Evolutionary conservation across 345 rosid genomes (phyloP).

Genomic region (Punica granatum): DNA sequence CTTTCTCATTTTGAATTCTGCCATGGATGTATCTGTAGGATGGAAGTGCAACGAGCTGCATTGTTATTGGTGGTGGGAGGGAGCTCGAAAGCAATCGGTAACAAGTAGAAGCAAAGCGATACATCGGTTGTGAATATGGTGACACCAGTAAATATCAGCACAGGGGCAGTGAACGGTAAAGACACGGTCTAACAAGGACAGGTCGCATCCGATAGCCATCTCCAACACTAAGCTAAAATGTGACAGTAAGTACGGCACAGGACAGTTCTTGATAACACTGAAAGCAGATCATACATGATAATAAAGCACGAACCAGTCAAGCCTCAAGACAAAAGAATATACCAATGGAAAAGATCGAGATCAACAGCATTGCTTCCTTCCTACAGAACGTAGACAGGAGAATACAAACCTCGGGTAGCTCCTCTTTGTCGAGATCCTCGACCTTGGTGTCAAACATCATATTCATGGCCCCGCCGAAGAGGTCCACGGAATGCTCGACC

Average conservation of each 20-base stretch:
- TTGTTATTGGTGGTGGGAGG: neutral
- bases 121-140: too few relatives aligned
- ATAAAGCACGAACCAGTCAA: neutral
- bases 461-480: conserved; percentile 67
- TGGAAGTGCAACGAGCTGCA: neutral
- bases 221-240: too few relatives aligned
- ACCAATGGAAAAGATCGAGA: neutral
- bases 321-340: neutral
- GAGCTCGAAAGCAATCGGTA: neutral
- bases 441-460: conserved; percentile 96
- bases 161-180: neutral
- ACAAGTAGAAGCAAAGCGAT: neutral
- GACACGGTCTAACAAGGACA: too few relatives aligned
- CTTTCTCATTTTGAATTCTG: neutral
- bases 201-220: too few relatives aligned
- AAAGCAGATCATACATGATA: too few relatives aligned
- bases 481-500: conserved; percentile 62
- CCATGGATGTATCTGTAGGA: neutral
- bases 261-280: too few relatives aligned
- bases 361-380: neutral
- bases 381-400: neutral
- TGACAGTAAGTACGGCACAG: too few relatives aligned
- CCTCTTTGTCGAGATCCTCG: conserved; percentile 91
- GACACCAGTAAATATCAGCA: neutral
- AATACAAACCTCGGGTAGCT: conserved; percentile 69